Evolutionary conservation across 1,284 basidiomycete genomes (phyloP), one percentile per base, ranked within the genome.

Genomic region (Leccinum solheimii): DNA sequence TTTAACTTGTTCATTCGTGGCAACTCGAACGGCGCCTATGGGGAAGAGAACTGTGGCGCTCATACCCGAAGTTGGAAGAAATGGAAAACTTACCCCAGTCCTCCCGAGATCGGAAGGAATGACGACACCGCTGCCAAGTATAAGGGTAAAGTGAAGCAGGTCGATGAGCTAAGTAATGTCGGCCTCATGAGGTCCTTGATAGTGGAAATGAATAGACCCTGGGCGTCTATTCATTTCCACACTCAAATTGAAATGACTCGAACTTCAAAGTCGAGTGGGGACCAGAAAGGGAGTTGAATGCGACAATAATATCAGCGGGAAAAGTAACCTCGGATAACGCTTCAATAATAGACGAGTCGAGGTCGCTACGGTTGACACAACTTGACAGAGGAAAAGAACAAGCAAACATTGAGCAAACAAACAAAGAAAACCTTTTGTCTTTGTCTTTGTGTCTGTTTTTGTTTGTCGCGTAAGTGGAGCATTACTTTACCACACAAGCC

Each of bases 401-500:
- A 55, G 43, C 43, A 19, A 21, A 23, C 51, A 58, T 67, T 23
- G 49, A 55, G 19, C 43, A 19, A 21, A 23, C 51, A 30, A 52
- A 52, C 16, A 52, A 30, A 30, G 30, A 30, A 30, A 52, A 30
- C 26, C n/a, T 52, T 30, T 54, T 36, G 27, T 34, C 32, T 32
- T 54, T 54, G 32, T 54, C 21, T 6, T 54, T 54, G 32, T 54
- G 8, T 6, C 32, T 43, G 27, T 38, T 55, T 48, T 62, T 59
- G 59, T 63, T 43, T 21, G 30, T 57, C 38, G 30, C 57, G 23
- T 68, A 68, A 56, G 6, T n/a, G 16, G 4, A 23, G 40, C 8
- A 55, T 62, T 68, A 71, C 66, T 5, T 49, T n/a, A 36, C 66
- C 63, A 70, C 59, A 54, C 19, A 34, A 56, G 36, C 11, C 19